phyloP scores from a whole-genome alignment of 2,329 filamentous ascomycete species.

The Arthrobotrys conoides region DNA sequence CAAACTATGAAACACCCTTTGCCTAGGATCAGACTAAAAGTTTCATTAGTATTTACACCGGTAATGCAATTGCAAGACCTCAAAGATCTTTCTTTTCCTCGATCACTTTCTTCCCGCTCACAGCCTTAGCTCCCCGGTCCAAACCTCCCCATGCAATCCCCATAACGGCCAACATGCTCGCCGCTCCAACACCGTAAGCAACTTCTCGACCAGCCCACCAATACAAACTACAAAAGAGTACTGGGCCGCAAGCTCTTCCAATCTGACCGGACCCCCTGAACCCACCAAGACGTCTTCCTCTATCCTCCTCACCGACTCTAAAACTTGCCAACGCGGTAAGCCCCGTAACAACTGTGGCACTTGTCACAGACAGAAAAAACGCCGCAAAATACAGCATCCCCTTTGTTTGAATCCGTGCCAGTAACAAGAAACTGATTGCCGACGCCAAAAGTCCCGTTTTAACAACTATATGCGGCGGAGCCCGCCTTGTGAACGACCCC shows the following conservation, averaged over 20 bases:
- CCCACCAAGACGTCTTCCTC: conserved; percentile 87
- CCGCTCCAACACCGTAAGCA: conserved; percentile 85
- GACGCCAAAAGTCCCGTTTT: conserved; percentile 84
- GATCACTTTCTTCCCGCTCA: background rate
- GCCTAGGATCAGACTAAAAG: too few species aligned
- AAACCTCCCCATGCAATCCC: conserved; percentile 74
- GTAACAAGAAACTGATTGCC: conserved; percentile 82
- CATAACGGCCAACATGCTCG: conserved; percentile 82
- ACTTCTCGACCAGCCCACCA: conserved; percentile 96
- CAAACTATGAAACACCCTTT: too few species aligned
- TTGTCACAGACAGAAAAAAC: conserved; percentile 87
- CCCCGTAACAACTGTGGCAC: conserved; percentile 93
- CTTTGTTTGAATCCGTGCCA: conserved; percentile 79
- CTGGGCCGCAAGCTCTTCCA: conserved; percentile 85
- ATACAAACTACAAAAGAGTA: conserved; percentile 89
- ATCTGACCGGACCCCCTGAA: conserved; percentile 80
- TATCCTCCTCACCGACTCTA: conserved; percentile 83
- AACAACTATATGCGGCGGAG: conserved; percentile 84
- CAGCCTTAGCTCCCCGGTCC: conserved; percentile 72
- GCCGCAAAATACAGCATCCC: conserved; percentile 83
- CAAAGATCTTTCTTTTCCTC: conserved; percentile 51
- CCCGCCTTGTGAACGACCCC: conserved; percentile 87
- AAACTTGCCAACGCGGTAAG: conserved; percentile 93
- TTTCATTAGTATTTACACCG: too few species aligned
- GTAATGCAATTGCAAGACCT: background rate